Conservation (phyloP, 129 eudicot species). For the Centrapalus pauciflorus region DNA sequence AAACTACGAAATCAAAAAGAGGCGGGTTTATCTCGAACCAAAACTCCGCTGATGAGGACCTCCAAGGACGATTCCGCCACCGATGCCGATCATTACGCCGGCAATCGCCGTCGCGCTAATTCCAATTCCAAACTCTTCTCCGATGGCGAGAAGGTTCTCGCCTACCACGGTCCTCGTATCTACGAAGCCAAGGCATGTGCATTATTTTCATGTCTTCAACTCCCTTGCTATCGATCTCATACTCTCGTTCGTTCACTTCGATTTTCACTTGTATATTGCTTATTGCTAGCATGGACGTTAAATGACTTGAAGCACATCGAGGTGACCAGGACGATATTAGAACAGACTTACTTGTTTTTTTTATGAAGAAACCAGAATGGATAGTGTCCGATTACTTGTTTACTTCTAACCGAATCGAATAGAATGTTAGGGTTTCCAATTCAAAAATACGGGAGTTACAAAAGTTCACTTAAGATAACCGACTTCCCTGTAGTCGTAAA, state of each 20-base stretch:
- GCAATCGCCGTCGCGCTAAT: slow-evolving; percentile 44
- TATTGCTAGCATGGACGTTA: not conserved
- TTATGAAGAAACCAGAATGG: not conserved
- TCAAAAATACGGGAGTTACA: not conserved
- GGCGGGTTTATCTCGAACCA: slow-evolving; percentile 30
- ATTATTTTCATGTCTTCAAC: not conserved
- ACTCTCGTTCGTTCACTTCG: not conserved
- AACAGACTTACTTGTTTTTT: not conserved
- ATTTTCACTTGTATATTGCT: not conserved
- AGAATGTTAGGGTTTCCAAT: slow-evolving; percentile 15
- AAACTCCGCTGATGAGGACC: slow-evolving; percentile 46
- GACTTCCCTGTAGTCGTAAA: not conserved
- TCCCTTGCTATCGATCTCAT: not conserved
- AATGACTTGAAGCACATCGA: not conserved
- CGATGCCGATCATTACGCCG: slow-evolving; percentile 59
- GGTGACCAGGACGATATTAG: not conserved
- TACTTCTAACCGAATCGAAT: not conserved
- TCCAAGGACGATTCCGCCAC: slow-evolving; percentile 63
- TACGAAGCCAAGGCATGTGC: slow-evolving; percentile 71
- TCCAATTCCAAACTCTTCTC: slow-evolving; percentile 32
- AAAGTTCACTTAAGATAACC: not conserved
- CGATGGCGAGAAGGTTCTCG: slow-evolving; percentile 79
- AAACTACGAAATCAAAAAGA: slow-evolving; percentile 36
- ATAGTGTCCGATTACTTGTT: slow-evolving; percentile 4
- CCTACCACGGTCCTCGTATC: slow-evolving; percentile 77